phyloP scores from a whole-genome alignment of 2,329 filamentous ascomycete species.

The Capronia epimyces region DNA sequence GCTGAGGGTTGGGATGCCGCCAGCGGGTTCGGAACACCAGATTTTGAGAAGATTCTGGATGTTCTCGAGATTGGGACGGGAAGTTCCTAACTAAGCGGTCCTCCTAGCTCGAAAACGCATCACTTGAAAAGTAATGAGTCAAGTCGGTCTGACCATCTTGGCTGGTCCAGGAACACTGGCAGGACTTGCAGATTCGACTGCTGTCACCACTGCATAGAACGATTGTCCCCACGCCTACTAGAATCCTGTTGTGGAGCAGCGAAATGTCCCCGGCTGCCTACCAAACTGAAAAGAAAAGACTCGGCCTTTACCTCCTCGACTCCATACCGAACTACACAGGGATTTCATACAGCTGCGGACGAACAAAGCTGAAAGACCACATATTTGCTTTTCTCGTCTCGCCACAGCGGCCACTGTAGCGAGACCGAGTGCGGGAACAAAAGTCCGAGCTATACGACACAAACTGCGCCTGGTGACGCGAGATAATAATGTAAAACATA shows the following conservation, averaged over 20 bases:
- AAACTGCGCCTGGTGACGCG: no score
- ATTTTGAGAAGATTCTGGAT: slow-evolving; percentile 27
- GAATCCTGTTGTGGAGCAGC: no score
- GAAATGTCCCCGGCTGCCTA: no score
- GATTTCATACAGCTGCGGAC: neutral
- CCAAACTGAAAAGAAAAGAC: no score
- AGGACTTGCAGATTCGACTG: neutral
- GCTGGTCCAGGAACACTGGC: neutral
- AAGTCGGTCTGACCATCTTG: neutral
- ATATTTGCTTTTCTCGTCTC: no score
- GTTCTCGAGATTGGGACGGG: slow-evolving; percentile 15
- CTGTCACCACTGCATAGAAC: neutral
- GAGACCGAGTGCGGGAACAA: no score
- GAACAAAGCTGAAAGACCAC: neutral
- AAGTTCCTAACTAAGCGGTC: neutral
- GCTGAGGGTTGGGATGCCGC: slow-evolving; percentile 40
- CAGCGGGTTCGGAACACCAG: slow-evolving; percentile 37
- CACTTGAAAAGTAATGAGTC: neutral
- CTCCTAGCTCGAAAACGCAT: neutral
- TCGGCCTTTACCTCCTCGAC: neutral
- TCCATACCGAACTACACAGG: neutral
- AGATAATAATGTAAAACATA: no score
- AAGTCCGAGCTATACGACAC: no score
- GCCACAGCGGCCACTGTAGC: no score
- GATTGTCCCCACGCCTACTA: neutral